Evolutionary conservation across 2,329 filamentous ascomycete genomes (phyloP).

Genomic region (Aspergillus aculeatus): DNA sequence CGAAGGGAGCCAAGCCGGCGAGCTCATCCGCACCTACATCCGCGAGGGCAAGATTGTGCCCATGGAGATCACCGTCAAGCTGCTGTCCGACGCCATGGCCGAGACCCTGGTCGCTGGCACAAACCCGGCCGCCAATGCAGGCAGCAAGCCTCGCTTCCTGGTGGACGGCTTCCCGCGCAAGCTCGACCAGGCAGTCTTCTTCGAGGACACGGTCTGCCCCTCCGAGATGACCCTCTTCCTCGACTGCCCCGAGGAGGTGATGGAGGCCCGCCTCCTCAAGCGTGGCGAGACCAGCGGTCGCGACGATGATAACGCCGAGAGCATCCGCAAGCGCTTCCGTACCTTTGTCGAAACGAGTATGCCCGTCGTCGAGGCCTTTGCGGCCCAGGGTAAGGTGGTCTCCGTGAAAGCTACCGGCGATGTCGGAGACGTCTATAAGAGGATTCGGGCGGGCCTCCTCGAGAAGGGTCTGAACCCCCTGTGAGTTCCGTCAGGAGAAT

Average conservation of each 20-base stretch:
- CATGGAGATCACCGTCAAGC: constrained; percentile 95
- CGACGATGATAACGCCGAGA: constrained; percentile 90
- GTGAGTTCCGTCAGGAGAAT: constrained; percentile 5
- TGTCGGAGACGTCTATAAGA: constrained; percentile 64
- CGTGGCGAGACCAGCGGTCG: constrained; percentile 90
- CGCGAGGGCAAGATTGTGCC: constrained; percentile 93
- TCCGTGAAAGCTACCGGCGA: constrained; percentile 70
- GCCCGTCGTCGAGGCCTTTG: constrained; percentile 89
- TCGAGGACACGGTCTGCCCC: constrained; percentile 83
- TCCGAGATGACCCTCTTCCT: constrained; percentile 88
- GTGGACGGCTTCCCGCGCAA: constrained; percentile 89
- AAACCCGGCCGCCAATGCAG: not conserved
- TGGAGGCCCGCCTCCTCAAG: constrained; percentile 80
- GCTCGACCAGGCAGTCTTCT: constrained; percentile 93
- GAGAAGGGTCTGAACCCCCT: constrained; percentile 39
- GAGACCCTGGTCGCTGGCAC: constrained; percentile 25
- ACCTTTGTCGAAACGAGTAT: constrained; percentile 95
- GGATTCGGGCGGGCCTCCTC: constrained; percentile 51
- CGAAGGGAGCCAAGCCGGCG: constrained; percentile 80
- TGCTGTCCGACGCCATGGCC: constrained; percentile 91
- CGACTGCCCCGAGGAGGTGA: constrained; percentile 85
- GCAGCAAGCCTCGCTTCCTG: constrained; percentile 66
- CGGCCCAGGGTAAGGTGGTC: constrained; percentile 72
- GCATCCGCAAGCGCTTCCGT: constrained; percentile 93
- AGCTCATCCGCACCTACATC: constrained; percentile 91